A percentile compares a stretch with the other conserved stretches of the same genome.
Conservation (phyloP, 495 filamentous ascomycete species). For the Chaetomium tenue region DNA sequence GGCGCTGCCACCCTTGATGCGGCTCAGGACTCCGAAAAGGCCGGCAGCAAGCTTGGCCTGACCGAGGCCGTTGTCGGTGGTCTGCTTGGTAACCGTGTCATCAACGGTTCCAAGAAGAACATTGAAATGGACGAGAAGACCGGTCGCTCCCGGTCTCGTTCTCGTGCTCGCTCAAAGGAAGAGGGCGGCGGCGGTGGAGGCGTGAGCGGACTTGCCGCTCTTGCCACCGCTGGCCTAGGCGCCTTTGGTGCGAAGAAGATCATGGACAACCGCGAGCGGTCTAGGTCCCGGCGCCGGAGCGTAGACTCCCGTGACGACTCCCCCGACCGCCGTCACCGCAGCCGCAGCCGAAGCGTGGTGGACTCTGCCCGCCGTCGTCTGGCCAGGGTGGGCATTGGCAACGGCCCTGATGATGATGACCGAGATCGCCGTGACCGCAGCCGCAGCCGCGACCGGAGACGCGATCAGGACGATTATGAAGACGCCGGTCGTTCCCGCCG, state of each 20-base stretch:
- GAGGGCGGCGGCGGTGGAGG: slow-evolving; percentile 44
- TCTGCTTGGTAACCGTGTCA: slow-evolving; percentile 72
- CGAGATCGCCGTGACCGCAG: slow-evolving; percentile 34
- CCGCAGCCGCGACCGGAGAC: slow-evolving; percentile 31
- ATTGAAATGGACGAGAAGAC: slow-evolving; percentile 55
- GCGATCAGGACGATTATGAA: slow-evolving; percentile 38
- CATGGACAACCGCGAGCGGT: slow-evolving; percentile 64
- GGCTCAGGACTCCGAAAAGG: slow-evolving; percentile 67
- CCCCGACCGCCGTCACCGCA: slow-evolving; percentile 40
- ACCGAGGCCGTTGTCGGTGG: slow-evolving; percentile 81
- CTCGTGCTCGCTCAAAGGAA: slow-evolving; percentile 52
- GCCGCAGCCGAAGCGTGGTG: slow-evolving; percentile 53
- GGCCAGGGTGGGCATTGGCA: slow-evolving; percentile 49
- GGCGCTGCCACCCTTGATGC: slow-evolving; percentile 82
- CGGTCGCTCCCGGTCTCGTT: slow-evolving; percentile 51
- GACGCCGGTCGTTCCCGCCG: slow-evolving; percentile 36
- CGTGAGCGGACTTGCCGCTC: slow-evolving; percentile 56
- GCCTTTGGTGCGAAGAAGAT: slow-evolving; percentile 80
- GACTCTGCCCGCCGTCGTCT: slow-evolving; percentile 45
- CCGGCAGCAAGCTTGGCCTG: slow-evolving; percentile 61
- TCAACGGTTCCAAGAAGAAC: slow-evolving; percentile 70
- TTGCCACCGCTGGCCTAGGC: slow-evolving; percentile 72
- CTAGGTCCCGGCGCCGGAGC: slow-evolving; percentile 50
- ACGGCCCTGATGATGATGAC: slow-evolving; percentile 47
- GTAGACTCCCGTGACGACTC: slow-evolving; percentile 49